These are phyloP conservation scores for Wickerhamomyces sp. DNA, from an alignment of 1,139 yeast species.

Conservation along the genomic window DNA sequence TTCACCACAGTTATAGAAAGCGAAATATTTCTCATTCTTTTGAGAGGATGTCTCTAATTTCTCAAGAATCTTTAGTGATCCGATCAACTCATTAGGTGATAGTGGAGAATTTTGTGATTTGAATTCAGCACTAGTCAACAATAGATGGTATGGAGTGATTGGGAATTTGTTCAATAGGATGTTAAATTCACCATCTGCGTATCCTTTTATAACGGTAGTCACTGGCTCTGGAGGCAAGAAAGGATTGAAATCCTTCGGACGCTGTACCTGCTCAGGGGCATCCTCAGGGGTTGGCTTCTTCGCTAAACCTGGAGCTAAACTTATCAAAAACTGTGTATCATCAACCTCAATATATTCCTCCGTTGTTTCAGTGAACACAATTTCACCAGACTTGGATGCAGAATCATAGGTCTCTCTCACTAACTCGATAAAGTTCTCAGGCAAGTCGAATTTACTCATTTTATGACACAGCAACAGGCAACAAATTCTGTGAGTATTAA, in stretches of 20 bases:
- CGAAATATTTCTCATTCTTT: conserved; percentile 47
- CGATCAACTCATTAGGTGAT: conserved; percentile 59
- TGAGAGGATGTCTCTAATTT: conserved; percentile 33
- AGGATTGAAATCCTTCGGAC: conserved; percentile 50
- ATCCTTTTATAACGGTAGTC: conserved; percentile 54
- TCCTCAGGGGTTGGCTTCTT: conserved; percentile 50
- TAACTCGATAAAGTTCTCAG: conserved; percentile 27
- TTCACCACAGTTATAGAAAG: conserved; percentile 85
- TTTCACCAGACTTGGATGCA: conserved; percentile 31
- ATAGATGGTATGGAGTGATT: conserved; percentile 70
- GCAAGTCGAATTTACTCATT: conserved; percentile 22
- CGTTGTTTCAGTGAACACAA: conserved; percentile 32
- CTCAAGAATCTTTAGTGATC: conserved; percentile 50
- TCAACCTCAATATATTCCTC: conserved; percentile 24
- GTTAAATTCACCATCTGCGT: conserved; percentile 48
- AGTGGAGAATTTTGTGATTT: conserved; percentile 70
- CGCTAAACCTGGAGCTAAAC: conserved; percentile 46
- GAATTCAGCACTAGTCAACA: conserved; percentile 71
- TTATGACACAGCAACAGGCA: no score
- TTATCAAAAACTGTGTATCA: conserved; percentile 35
- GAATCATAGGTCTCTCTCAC: conserved; percentile 29
- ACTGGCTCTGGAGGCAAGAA: conserved; percentile 78
- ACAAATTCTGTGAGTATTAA: no score
- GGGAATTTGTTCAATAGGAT: conserved; percentile 84
- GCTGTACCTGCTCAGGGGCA: conserved; percentile 26